Conservation (phyloP, 108 stramenopile genomes). For the Cyclotella sp. region DNA sequence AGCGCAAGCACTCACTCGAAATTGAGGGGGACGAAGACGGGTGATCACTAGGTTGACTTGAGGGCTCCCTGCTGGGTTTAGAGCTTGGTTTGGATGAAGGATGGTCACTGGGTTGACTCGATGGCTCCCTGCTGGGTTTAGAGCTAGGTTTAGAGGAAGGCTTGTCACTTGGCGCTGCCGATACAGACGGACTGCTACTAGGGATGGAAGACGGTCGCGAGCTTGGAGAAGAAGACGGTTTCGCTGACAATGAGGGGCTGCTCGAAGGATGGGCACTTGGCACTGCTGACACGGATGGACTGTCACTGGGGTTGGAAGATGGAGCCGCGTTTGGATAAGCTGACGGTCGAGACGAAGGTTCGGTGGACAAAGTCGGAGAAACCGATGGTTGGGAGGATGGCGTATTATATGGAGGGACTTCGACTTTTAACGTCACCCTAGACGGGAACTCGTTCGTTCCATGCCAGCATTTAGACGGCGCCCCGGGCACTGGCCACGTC, state of each 20-base stretch:
- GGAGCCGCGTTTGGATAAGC: background rate
- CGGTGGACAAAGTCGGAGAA: conserved; percentile 2
- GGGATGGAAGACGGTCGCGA: background rate
- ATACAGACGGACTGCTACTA: background rate
- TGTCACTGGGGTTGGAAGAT: background rate
- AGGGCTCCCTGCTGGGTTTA: background rate
- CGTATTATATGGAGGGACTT: conserved; percentile 11
- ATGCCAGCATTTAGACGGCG: conserved; percentile 17
- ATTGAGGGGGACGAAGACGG: background rate
- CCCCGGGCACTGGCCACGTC: conserved; percentile 8
- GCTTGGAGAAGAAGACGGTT: too few species aligned
- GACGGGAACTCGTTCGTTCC: too few species aligned
- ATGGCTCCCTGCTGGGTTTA: background rate
- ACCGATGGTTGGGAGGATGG: background rate
- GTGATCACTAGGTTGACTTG: background rate
- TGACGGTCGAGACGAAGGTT: too few species aligned
- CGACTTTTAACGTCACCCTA: background rate
- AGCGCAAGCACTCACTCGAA: background rate
- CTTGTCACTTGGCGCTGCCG: background rate
- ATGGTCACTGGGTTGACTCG: background rate
- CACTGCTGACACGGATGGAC: background rate
- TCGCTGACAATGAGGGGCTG: too few species aligned
- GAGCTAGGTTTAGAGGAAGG: background rate
- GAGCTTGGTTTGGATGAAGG: background rate
- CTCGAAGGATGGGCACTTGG: too few species aligned